Conservation (phyloP, 2,329 filamentous ascomycete species). For the Elsinoe arachidis region DNA sequence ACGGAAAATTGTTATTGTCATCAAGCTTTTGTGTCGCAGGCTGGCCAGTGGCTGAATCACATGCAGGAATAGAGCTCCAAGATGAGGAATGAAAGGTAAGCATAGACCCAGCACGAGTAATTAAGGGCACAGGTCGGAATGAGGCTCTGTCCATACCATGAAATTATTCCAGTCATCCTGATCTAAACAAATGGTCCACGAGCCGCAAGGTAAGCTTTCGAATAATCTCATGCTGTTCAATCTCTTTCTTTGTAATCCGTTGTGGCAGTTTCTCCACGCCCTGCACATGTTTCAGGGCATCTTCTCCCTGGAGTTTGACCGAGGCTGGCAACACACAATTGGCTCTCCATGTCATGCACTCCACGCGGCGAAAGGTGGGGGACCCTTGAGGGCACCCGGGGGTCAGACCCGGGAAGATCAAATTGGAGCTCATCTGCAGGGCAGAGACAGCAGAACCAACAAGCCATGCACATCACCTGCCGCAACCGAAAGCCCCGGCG, state of each 20-base stretch:
- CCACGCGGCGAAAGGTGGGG: conserved; percentile 7
- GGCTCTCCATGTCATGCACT: neutral
- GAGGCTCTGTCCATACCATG: neutral
- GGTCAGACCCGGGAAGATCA: neutral
- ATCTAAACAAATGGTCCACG: too few species aligned
- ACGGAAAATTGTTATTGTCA: neutral
- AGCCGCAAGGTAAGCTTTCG: too few species aligned
- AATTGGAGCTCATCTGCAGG: neutral
- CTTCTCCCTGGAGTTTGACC: neutral
- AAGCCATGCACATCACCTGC: conserved; percentile 6
- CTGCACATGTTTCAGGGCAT: too few species aligned
- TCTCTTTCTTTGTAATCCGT: too few species aligned
- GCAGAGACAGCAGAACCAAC: neutral
- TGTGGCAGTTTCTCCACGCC: too few species aligned
- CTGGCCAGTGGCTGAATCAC: neutral
- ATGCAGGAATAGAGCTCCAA: neutral
- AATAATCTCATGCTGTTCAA: too few species aligned
- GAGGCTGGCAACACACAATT: neutral
- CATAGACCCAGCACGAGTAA: neutral
- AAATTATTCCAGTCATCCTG: too few species aligned
- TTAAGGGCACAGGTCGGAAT: neutral
- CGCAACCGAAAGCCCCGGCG: conserved; percentile 2
- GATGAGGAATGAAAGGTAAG: neutral
- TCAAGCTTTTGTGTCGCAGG: neutral
- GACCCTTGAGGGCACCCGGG: neutral